A percentile compares a stretch with the other conserved stretches of the same genome.
These are phyloP conservation scores for Senna tora DNA, from an alignment of 306 rosid species.

Conservation along the genomic window DNA sequence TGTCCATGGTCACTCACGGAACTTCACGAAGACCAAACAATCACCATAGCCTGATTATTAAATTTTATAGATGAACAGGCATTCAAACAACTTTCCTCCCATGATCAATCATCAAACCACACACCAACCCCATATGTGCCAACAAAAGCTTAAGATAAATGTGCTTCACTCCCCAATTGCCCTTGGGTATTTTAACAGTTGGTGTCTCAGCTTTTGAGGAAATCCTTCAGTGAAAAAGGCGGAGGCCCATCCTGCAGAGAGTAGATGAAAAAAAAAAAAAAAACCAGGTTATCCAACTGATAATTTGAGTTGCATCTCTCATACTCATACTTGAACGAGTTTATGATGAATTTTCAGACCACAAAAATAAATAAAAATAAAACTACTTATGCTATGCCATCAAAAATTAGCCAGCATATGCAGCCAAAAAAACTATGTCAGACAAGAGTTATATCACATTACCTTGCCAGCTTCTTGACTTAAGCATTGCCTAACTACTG, in stretches of 20 bases:
- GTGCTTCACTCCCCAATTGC: constrained; percentile 34
- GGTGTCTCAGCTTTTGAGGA: constrained; percentile 62
- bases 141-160: constrained; percentile 38
- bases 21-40: constrained; percentile 38
- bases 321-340: background rate
- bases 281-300: constrained; percentile 26
- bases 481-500: constrained; percentile 73
- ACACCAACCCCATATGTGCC: constrained; percentile 36
- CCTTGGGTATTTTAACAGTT: constrained; percentile 30
- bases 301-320: background rate
- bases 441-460: constrained; percentile 5
- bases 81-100: constrained; percentile 28
- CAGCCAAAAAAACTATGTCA: no score
- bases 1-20: constrained; percentile 24
- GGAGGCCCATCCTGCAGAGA: constrained; percentile 67
- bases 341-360: no score
- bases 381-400: background rate
- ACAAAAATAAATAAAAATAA: background rate
- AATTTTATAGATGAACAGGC: constrained; percentile 27
- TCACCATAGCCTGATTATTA: constrained; percentile 36
- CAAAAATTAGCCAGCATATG: no score
- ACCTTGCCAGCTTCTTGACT: constrained; percentile 76
- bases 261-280: constrained; percentile 9
- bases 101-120: constrained; percentile 40
- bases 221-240: constrained; percentile 72